Percentiles rank a stretch among this genome's conserved stretches.
Evolutionary conservation across 2,329 filamentous ascomycete genomes (phyloP).

Genomic region (Raffaelea albimanens): DNA sequence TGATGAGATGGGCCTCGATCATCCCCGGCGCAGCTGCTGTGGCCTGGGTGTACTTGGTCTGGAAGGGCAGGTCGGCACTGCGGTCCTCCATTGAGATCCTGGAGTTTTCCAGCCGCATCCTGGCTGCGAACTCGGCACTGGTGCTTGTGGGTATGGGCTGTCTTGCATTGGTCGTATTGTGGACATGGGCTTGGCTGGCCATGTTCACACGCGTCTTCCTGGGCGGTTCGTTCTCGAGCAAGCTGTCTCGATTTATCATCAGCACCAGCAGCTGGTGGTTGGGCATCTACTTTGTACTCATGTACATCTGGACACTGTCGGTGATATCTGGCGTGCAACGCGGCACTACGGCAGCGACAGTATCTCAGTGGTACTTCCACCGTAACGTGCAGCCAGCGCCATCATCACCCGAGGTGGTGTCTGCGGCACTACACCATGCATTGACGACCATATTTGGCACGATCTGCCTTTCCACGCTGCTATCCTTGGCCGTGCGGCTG

Average conservation of each 20-base stretch:
- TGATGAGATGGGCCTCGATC: conserved; percentile 80
- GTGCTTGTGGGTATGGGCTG: conserved; percentile 74
- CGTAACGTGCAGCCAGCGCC: conserved; percentile 71
- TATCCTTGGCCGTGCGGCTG: conserved; percentile 71
- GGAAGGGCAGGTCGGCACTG: conserved; percentile 70
- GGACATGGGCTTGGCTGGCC: conserved; percentile 92
- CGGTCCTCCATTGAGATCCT: conserved; percentile 78
- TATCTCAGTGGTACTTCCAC: conserved; percentile 99
- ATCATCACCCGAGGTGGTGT: conserved; percentile 70
- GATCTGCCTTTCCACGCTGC: conserved; percentile 76
- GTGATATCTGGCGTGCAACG: conserved; percentile 84
- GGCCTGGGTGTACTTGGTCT: conserved; percentile 76
- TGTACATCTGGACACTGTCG: conserved; percentile 91
- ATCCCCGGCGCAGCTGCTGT: conserved; percentile 65
- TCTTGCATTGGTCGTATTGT: conserved; percentile 65
- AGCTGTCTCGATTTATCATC: conserved; percentile 62
- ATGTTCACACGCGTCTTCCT: conserved; percentile 97
- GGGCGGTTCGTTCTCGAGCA: conserved; percentile 69
- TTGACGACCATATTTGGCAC: conserved; percentile 83
- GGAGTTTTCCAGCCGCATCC: conserved; percentile 82
- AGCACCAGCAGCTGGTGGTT: conserved; percentile 90
- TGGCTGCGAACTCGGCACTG: conserved; percentile 75
- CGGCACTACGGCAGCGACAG: conserved; percentile 84
- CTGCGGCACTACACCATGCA: conserved; percentile 73
- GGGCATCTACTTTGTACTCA: conserved; percentile 80